Base-by-base conservation (phyloP, 257 asterid genomes). In the Solanum chiquidenum region DNA sequence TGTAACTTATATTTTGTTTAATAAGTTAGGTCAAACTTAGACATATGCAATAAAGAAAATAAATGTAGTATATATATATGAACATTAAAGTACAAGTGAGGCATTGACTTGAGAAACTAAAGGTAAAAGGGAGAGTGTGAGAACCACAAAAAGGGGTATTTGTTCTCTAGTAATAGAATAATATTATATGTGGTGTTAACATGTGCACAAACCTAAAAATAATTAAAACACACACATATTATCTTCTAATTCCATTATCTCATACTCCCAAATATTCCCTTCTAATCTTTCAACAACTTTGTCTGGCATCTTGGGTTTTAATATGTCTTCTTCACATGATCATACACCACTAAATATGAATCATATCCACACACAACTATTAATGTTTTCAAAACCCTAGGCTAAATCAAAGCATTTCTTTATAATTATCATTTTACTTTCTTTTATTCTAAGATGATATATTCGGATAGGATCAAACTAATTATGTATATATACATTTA, bases 241-340 rank as follows among this genome's bases (percentile, higher is more conserved):
- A 92, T 94, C 95, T 95, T 94, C 95, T 95, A 94, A 95, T 94
- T 92, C 96, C 93, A 92, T 91, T 91, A 91, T 91, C 90, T 87
- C 96, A 90, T 90, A 92, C 95, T 93, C 96, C 98, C 94, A 95
- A 88, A 94, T 95, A 93, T 95, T 93, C 98, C 91, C 92, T 92
- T 93, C 94, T 93, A 93, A 94, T 92, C 89, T 92, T 93, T 91
- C 97, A 90, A 93, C 96, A 92, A 91, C 93, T 92, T 93, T 94
- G 94, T 94, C 96, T 94, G 90, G 93, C 96, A 93, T 92, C 95
- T 91, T 92, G 85, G 92, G 95, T 91, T 90, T 94, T 94, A 93
- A 92, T 52, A 52, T 92, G 94, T 94, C 94, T 92, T 94, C 91
- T 89, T 92, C 94, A 92, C 96, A 92, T 82, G 85, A 82, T 74